Base-by-base conservation (phyloP, 768 basidiomycete genomes). In the Heimioporus sp. region DNA sequence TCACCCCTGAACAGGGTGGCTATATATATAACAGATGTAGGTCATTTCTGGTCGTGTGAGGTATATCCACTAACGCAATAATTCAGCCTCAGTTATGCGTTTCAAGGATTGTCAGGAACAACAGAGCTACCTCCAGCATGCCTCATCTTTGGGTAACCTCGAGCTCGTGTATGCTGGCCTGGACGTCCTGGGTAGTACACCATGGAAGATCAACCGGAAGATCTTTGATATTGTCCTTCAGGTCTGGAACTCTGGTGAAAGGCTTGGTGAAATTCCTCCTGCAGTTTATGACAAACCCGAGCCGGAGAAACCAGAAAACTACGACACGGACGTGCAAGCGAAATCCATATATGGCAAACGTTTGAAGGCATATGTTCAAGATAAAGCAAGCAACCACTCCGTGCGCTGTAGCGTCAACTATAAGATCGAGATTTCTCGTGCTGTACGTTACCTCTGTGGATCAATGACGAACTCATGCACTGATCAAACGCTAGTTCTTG, bases 341-440 rank as follows among this genome's bases (percentile, higher is more conserved):
- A 69, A 81, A 73, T 66, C 79, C 59, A 59, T 81, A 15, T 86
- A 83, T 62, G 61, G 84, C 15, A 72, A 74, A 50, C 74, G 82
- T 20, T 73, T 86, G 57, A 85, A 80, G 64, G 58, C 64, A 28
- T 81, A 80, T 64, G 65, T 73, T 10, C 78, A 86, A 53, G 67
- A 62, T 19, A 90, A 85, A 69, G 85, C 86, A 17, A 87, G 83
- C 63, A 92, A 91, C 58, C 95, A 97, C 67, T 91, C 90, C 4
- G 91, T 94, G 40, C 78, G 96, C 39, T 98, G 96, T 67, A 90
- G 78, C 63, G 85, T 94, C 43, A 98, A 98, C 67, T 98, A 98
- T 70, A 96, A 94, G 68, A 85, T 99, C 51, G 96, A 98, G 72
- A 96, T 98, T 61, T 94, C 93, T 10, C 80, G 90, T 46, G 86